phyloP scores from a whole-genome alignment of 371 early-diverging fungal genomes.

The Mucor sp. region DNA sequence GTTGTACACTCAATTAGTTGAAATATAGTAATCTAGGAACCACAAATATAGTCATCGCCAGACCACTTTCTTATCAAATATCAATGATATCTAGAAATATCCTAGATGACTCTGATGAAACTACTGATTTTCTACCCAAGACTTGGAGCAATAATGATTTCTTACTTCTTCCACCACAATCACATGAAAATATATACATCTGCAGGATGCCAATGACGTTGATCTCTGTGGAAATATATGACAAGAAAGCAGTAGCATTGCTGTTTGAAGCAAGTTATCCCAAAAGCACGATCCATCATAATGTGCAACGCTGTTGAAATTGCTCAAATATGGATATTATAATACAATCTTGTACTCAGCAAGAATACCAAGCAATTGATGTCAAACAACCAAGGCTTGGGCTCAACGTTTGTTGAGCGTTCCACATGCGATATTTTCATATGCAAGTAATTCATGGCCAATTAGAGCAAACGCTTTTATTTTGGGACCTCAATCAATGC shows the following conservation, averaged over 20 bases:
- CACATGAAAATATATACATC: neutral
- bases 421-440: neutral
- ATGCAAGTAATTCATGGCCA: neutral
- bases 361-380: neutral
- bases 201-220: neutral
- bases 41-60: too few species aligned
- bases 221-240: neutral
- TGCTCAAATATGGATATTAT: neutral
- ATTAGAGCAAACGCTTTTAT: neutral
- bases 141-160: neutral
- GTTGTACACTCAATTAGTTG: too few species aligned
- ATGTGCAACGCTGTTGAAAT: neutral
- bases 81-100: too few species aligned
- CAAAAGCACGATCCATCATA: neutral
- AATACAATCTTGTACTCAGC: neutral
- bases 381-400: neutral
- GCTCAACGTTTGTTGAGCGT: neutral
- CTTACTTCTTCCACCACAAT: neutral
- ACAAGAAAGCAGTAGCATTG: neutral
- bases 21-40: too few species aligned
- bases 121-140: too few species aligned
- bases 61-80: too few species aligned
- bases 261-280: neutral
- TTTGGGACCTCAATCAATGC: neutral
- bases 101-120: too few species aligned